Evolutionary conservation across 495 filamentous ascomycete genomes (phyloP).

Genomic region (Talaromyces proteolyticus): DNA sequence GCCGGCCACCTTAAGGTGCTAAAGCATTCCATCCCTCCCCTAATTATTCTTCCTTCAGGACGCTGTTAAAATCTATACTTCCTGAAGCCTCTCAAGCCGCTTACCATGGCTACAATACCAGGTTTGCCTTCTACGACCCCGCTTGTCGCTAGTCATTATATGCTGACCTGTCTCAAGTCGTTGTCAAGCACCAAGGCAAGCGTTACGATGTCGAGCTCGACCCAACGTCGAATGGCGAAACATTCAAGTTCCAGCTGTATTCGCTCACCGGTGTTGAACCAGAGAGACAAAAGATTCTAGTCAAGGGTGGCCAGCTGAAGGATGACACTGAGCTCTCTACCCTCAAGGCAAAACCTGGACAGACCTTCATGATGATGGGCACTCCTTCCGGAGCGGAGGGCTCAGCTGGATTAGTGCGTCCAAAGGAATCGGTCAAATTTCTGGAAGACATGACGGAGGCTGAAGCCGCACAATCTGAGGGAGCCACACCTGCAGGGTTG

Average conservation of each 20-base stretch:
- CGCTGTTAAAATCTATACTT: constrained; percentile 8
- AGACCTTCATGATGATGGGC: constrained; percentile 95
- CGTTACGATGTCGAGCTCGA: constrained; percentile 92
- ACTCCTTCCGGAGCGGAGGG: constrained; percentile 64
- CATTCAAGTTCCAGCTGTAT: constrained; percentile 91
- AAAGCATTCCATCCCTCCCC: no score
- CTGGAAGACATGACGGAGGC: constrained; percentile 97
- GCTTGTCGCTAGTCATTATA: neutral
- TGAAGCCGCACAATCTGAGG: constrained; percentile 74
- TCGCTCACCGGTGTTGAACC: constrained; percentile 95
- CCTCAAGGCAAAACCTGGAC: constrained; percentile 77
- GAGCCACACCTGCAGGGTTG: constrained; percentile 82
- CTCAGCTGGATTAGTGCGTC: constrained; percentile 52
- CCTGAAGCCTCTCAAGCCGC: constrained; percentile 2
- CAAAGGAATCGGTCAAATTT: constrained; percentile 81
- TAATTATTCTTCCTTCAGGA: constrained; percentile 8
- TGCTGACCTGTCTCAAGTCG: constrained; percentile 52
- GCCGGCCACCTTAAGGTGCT: neutral
- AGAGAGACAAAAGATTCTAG: constrained; percentile 88
- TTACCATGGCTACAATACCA: constrained; percentile 56
- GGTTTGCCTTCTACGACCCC: constrained; percentile 36
- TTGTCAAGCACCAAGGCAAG: constrained; percentile 93
- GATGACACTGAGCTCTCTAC: constrained; percentile 85
- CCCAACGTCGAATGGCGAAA: constrained; percentile 75
- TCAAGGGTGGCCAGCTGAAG: constrained; percentile 92